Evolutionary conservation across 2,329 filamentous ascomycete genomes (phyloP).

Genomic region (Scleromitrula shiraiana): DNA sequence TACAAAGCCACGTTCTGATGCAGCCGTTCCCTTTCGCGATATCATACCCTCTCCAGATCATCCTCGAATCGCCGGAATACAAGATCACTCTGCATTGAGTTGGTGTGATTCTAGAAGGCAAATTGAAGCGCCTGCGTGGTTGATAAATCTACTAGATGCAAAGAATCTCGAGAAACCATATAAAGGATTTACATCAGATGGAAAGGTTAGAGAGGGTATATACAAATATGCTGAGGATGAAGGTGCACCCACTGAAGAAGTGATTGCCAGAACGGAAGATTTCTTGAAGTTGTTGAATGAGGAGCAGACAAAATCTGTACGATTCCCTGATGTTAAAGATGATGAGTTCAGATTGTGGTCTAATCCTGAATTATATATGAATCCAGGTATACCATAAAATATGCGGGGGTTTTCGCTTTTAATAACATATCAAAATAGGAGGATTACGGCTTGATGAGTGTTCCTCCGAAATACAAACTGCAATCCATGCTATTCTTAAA

Average conservation of each 20-base stretch:
- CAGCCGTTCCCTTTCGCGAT: constrained; percentile 25
- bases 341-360: constrained; percentile 27
- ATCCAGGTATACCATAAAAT: constrained; percentile 16
- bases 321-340: constrained; percentile 21
- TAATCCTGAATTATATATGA: constrained; percentile 27
- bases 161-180: constrained; percentile 27
- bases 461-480: constrained; percentile 17
- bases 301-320: constrained; percentile 19
- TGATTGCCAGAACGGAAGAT: constrained; percentile 12
- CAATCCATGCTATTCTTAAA: constrained; percentile 22
- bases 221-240: constrained; percentile 25
- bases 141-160: constrained; percentile 26
- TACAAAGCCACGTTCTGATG: constrained; percentile 22
- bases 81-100: constrained; percentile 20
- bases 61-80: constrained; percentile 25
- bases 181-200: constrained; percentile 27
- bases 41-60: constrained; percentile 21
- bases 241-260: constrained; percentile 24
- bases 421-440: constrained; percentile 12
- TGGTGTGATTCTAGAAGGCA: constrained; percentile 27
- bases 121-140: constrained; percentile 27
- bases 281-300: constrained; percentile 17
- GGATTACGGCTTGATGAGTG: constrained; percentile 25
- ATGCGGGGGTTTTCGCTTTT: not conserved
- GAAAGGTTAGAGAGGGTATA: constrained; percentile 20